Base-by-base conservation (phyloP, 2,329 filamentous ascomycete genomes). In the Phialophora verrucosa region DNA sequence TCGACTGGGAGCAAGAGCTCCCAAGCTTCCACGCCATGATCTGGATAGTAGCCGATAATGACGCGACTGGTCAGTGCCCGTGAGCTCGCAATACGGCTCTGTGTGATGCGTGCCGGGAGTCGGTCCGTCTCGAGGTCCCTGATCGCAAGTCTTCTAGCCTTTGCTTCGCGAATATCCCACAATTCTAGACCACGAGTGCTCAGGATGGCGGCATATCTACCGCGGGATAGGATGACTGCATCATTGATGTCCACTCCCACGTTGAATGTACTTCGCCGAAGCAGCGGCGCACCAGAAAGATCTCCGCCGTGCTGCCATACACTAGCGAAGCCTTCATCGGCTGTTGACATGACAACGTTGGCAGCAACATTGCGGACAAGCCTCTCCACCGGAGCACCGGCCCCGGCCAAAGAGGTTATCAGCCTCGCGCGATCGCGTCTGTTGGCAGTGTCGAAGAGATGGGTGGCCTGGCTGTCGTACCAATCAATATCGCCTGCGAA, bases 331-430 rank as follows among this genome's bases (percentile, higher is more conserved):
- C 92, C 91, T 51, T 88, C 83, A 66, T 88, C 84, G 0, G 93
- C 96, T 59, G 92, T 85, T 6, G 93, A 96, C 35, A 96, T 88
- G 51, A 97, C 82, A 4, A 92, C 90, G 69, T 88, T 85, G 8
- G 93, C 93, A 73, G 89, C 91, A 51, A 90, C 91, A 73, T 93
- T 96, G 67, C 93, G 89, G 54, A 96, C 90, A 66, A 97, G 91
- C 75, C 96, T 96, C 74, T 90, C 90, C 68, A 97, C 88, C 0
- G 91, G 84, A 17, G 85, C 85, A 17, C 90, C 91, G 79, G 97
- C 93, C 0, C 94, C 93, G 1, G 92, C 92, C 91, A 93, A 96
- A 1, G 88, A 84, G 1, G 87, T 85, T 68, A 85, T 87, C 14
- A 87, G 83, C 23, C 81, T 78, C 17, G 96, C 79, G 1, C 91